These are phyloP conservation scores for Prunus yedoensis DNA, from an alignment of 331 rosid species.

Conservation along the genomic window DNA sequence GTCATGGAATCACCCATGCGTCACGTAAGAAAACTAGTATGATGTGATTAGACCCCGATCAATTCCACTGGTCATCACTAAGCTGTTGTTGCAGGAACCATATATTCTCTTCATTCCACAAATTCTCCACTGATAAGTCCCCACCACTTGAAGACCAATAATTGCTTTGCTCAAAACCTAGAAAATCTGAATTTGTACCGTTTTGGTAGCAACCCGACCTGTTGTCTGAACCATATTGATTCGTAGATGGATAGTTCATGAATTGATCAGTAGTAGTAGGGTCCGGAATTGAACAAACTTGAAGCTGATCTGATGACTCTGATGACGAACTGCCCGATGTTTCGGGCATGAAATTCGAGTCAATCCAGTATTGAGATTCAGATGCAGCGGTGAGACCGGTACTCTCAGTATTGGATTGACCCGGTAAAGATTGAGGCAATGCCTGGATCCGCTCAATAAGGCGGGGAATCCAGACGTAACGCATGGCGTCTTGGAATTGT, in stretches of 20 bases:
- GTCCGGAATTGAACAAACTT: conserved; percentile 33
- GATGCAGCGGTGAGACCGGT: background rate
- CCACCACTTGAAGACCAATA: conserved; percentile 35
- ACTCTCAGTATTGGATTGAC: background rate
- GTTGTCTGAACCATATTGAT: background rate
- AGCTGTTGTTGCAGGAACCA: conserved; percentile 78
- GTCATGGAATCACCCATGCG: conserved; percentile 21
- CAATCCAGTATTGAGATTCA: background rate
- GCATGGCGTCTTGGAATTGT: conserved; percentile 79
- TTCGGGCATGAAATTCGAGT: conserved; percentile 12
- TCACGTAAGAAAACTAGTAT: conserved; percentile 26
- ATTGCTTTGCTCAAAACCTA: conserved; percentile 20
- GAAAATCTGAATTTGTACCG: conserved; percentile 15
- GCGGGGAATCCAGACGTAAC: conserved; percentile 87
- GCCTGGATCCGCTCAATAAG: conserved; percentile 65
- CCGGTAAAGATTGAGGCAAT: conserved; percentile 10
- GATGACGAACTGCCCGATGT: conserved; percentile 18
- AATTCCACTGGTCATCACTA: conserved; percentile 18
- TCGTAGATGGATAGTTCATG: background rate
- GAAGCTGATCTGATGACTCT: conserved; percentile 29
- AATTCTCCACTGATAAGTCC: conserved; percentile 36
- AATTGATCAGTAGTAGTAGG: background rate
- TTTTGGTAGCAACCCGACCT: background rate
- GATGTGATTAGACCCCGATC: background rate
- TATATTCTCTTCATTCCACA: conserved; percentile 74